Conservation (phyloP, 2,329 filamentous ascomycete genomes). For the Cytospora paraplurivora region DNA sequence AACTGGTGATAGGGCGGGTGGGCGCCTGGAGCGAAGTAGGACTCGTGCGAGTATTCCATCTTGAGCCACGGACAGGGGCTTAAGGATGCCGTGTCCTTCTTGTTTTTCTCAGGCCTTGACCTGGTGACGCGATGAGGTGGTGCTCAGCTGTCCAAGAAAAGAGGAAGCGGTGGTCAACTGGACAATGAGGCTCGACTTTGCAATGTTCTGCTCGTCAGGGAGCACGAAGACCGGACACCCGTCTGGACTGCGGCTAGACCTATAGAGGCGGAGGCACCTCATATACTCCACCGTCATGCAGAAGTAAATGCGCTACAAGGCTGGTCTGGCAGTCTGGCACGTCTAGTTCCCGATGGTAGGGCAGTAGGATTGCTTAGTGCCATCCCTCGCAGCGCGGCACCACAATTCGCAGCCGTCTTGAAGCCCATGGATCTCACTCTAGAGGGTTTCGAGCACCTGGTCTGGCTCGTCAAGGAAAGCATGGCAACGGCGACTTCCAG, state of each 20-base stretch:
- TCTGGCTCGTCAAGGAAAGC: too few relatives aligned
- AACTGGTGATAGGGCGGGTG: constrained; percentile 51
- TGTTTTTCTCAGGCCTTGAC: not conserved
- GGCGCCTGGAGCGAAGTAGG: constrained; percentile 48
- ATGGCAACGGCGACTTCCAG: not conserved
- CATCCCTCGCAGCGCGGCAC: not conserved
- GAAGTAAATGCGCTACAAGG: constrained; percentile 12
- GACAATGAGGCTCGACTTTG: constrained; percentile 3
- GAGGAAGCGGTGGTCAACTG: constrained; percentile 3
- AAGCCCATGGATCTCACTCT: not conserved
- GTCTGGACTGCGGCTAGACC: constrained; percentile 16
- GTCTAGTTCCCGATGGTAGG: constrained; percentile 10
- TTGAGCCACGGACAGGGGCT: constrained; percentile 5
- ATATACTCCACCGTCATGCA: constrained; percentile 22
- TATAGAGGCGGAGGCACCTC: constrained; percentile 2
- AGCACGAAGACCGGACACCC: not conserved
- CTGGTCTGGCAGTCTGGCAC: constrained; percentile 2
- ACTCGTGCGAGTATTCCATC: constrained; percentile 58
- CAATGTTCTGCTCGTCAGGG: constrained; percentile 7
- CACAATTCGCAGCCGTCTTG: not conserved
- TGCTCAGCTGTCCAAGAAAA: constrained; percentile 3
- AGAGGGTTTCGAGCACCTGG: not conserved
- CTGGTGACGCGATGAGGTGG: not conserved
- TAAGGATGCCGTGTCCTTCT: not conserved
- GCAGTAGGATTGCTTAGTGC: not conserved